Evolutionary conservation across 257 asterid species (phyloP).

Genomic region (Anisodus acutangulus): DNA sequence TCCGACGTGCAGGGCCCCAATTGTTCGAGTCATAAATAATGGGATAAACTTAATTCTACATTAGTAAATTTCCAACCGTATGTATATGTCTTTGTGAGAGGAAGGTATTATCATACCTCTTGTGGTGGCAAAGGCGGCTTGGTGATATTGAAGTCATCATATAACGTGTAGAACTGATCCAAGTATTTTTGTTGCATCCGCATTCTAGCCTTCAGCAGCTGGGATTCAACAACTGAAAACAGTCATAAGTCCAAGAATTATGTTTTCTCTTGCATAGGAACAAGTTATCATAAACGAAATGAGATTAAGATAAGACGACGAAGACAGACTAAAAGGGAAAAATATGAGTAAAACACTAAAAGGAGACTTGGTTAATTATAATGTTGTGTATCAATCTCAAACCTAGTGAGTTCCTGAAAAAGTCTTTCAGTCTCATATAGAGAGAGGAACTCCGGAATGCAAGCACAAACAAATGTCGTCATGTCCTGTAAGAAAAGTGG

Average conservation of each 20-base stretch:
- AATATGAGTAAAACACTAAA: background rate
- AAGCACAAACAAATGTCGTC: conserved; percentile 93
- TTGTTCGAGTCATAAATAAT: too few relatives aligned
- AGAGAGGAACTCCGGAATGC: conserved; percentile 97
- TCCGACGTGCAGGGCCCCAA: too few relatives aligned
- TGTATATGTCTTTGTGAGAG: background rate
- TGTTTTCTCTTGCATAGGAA: conserved; percentile 1
- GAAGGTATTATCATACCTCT: conserved; percentile 60
- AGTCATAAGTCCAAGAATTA: background rate
- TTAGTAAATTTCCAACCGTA: too few relatives aligned
- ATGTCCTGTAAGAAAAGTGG: conserved; percentile 61
- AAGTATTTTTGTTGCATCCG: conserved; percentile 90
- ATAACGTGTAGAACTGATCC: conserved; percentile 88
- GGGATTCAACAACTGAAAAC: conserved; percentile 70
- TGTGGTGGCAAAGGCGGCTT: conserved; percentile 91
- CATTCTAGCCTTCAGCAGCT: conserved; percentile 90
- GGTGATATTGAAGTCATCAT: conserved; percentile 90
- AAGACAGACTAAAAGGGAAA: background rate
- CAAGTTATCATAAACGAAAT: background rate
- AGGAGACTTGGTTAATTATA: conserved; percentile 78
- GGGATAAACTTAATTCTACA: too few relatives aligned
- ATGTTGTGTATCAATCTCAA: conserved; percentile 96
- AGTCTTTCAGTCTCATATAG: conserved; percentile 94
- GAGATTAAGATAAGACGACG: background rate
- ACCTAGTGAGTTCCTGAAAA: conserved; percentile 91